phyloP scores from a whole-genome alignment of 345 rosid genomes.

The Citrus mangshanensis region DNA sequence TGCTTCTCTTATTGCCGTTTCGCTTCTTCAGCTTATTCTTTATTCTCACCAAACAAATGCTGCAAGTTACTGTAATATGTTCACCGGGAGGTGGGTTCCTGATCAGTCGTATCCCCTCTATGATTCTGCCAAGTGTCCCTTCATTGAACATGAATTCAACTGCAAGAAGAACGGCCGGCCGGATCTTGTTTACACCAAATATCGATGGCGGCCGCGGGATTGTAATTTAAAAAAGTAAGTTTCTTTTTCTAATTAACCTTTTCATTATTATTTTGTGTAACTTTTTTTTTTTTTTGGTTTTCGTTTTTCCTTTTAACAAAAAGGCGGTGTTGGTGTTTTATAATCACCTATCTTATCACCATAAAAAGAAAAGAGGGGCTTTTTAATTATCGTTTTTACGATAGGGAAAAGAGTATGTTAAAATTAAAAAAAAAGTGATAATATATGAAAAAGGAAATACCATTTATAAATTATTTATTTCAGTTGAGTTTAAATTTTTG shows the following conservation, averaged over 20 bases:
- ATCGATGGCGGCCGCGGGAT: slow-evolving; percentile 68
- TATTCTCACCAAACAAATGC: neutral
- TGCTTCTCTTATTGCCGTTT: slow-evolving; percentile 7
- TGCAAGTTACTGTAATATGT: slow-evolving; percentile 40
- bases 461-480: too few species aligned
- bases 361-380: neutral
- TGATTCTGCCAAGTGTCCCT: slow-evolving; percentile 55
- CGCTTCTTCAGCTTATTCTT: slow-evolving; percentile 18
- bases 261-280: neutral
- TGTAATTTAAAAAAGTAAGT: slow-evolving; percentile 58
- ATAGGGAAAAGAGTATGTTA: neutral
- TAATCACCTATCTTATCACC: neutral
- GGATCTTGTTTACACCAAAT: slow-evolving; percentile 50
- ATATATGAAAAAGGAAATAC: too few species aligned
- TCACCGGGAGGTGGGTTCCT: slow-evolving; percentile 66
- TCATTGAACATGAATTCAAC: slow-evolving; percentile 59
- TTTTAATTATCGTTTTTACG: neutral
- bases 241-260: neutral
- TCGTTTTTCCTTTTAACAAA: neutral
- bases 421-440: neutral
- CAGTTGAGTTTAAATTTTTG: neutral
- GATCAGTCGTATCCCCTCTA: slow-evolving; percentile 69
- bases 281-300: neutral
- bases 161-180: slow-evolving; percentile 74
- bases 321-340: neutral